Conservation (phyloP, 768 basidiomycete species). For the Sporobolomyces phaffii region DNA sequence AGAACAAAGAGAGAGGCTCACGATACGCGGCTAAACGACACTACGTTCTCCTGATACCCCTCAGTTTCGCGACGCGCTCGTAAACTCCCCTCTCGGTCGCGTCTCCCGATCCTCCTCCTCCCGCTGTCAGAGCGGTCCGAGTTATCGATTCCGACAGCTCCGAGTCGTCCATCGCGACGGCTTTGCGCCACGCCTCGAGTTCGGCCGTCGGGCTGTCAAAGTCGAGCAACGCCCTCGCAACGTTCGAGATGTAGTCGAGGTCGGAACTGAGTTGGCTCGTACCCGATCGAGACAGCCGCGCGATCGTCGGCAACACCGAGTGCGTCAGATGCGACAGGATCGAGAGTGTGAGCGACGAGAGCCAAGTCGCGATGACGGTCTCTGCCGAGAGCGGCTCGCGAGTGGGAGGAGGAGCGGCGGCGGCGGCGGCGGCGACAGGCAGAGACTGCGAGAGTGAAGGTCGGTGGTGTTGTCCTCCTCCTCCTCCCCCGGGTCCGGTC, state of each 20-base stretch:
- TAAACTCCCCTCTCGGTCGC: not conserved
- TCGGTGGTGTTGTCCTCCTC: not conserved
- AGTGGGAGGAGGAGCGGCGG: not conserved
- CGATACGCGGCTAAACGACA: too few relatives aligned
- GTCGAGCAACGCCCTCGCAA: slow-evolving; percentile 80
- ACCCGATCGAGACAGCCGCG: slow-evolving; percentile 59
- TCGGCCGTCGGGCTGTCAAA: slow-evolving; percentile 62
- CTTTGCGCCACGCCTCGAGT: slow-evolving; percentile 72
- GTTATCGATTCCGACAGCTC: not conserved
- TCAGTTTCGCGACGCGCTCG: not conserved
- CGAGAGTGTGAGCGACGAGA: slow-evolving; percentile 77
- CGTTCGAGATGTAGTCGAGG: slow-evolving; percentile 81
- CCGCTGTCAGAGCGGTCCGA: not conserved
- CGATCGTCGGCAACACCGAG: slow-evolving; percentile 68
- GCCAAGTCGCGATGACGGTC: slow-evolving; percentile 80
- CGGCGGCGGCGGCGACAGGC: too few relatives aligned
- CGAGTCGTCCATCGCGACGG: slow-evolving; percentile 48
- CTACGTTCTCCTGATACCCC: not conserved
- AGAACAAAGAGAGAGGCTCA: too few relatives aligned
- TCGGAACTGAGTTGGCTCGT: slow-evolving; percentile 80
- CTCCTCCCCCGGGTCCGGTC: not conserved
- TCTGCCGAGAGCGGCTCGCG: slow-evolving; percentile 58
- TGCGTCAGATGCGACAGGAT: slow-evolving; percentile 73
- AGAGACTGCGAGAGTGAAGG: not conserved
- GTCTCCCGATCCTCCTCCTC: not conserved